Percentiles rank a stretch among this genome's conserved stretches.
Evolutionary conservation across 116 monocot species (phyloP).

Genomic region (Posidonia oceanica): DNA sequence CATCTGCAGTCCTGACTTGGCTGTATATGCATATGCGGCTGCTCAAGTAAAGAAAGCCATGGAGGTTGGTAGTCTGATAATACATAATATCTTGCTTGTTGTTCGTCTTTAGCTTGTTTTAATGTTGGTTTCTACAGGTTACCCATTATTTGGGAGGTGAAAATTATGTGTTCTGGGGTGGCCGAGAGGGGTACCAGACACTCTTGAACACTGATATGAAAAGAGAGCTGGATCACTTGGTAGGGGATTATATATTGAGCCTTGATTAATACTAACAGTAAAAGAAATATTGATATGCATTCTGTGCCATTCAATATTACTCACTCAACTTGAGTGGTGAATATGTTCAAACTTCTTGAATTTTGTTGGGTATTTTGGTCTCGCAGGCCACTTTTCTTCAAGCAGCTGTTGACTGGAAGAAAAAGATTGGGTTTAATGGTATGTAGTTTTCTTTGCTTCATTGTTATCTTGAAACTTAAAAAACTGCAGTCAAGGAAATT

Average conservation of each 20-base stretch:
- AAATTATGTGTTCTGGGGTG: conserved; percentile 98
- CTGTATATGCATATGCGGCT: conserved; percentile 93
- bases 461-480: neutral
- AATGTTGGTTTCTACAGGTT: conserved; percentile 29
- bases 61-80: conserved; percentile 41
- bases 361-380: neutral
- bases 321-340: too few relatives aligned
- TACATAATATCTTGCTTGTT: neutral
- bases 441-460: neutral
- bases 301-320: too few relatives aligned
- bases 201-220: conserved; percentile 95
- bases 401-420: conserved; percentile 89
- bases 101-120: neutral
- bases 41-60: conserved; percentile 98
- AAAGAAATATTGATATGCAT: too few relatives aligned
- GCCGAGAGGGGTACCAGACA: conserved; percentile 93
- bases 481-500: neutral
- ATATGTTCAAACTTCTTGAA: conserved; percentile 2
- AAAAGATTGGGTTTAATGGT: conserved; percentile 97
- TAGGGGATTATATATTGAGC: too few relatives aligned
- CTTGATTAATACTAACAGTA: too few relatives aligned
- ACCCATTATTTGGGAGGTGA: conserved; percentile 96
- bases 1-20: conserved; percentile 65
- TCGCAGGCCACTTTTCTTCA: conserved; percentile 74
- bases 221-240: conserved; percentile 70